Conservation (phyloP, 495 filamentous ascomycete species). For the Penicillium soppii region DNA sequence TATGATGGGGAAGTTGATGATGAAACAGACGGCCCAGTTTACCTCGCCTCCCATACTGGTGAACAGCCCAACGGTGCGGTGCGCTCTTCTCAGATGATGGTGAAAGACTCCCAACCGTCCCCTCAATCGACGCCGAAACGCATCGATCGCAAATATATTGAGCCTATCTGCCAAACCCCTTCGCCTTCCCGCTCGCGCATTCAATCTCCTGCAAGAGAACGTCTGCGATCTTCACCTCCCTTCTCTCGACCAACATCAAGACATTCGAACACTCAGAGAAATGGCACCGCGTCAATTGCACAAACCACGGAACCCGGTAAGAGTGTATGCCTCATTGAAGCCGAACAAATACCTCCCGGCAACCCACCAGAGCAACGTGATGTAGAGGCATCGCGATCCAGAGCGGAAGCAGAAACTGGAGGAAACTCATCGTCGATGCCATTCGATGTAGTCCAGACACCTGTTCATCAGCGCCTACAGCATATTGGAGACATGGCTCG, state of each 20-base stretch:
- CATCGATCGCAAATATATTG: background rate
- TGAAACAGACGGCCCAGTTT: background rate
- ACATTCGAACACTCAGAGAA: background rate
- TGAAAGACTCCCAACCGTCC: slow-evolving; percentile 52
- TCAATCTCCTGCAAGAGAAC: slow-evolving; percentile 30
- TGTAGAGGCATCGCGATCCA: background rate
- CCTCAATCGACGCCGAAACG: slow-evolving; percentile 18
- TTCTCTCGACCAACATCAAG: slow-evolving; percentile 6
- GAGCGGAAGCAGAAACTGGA: slow-evolving; percentile 7
- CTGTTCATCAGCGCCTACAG: slow-evolving; percentile 28
- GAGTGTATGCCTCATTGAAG: slow-evolving; percentile 9
- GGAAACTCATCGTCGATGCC: slow-evolving; percentile 43
- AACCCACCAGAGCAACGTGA: slow-evolving; percentile 4
- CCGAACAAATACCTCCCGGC: slow-evolving; percentile 13
- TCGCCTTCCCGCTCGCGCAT: slow-evolving; percentile 3
- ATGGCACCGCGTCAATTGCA: background rate
- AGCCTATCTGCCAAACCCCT: background rate
- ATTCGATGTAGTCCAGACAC: slow-evolving; percentile 43
- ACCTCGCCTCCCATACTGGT: slow-evolving; percentile 1
- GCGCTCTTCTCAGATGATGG: slow-evolving; percentile 38
- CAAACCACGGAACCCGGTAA: background rate
- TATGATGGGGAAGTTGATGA: slow-evolving; percentile 4
- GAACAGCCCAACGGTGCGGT: slow-evolving; percentile 11
- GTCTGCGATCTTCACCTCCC: slow-evolving; percentile 28
- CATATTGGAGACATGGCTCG: slow-evolving; percentile 27